Evolutionary conservation across 768 basidiomycete genomes (phyloP), one percentile per base, ranked within the genome.

Genomic region (Pleurotus pulmonarius): DNA sequence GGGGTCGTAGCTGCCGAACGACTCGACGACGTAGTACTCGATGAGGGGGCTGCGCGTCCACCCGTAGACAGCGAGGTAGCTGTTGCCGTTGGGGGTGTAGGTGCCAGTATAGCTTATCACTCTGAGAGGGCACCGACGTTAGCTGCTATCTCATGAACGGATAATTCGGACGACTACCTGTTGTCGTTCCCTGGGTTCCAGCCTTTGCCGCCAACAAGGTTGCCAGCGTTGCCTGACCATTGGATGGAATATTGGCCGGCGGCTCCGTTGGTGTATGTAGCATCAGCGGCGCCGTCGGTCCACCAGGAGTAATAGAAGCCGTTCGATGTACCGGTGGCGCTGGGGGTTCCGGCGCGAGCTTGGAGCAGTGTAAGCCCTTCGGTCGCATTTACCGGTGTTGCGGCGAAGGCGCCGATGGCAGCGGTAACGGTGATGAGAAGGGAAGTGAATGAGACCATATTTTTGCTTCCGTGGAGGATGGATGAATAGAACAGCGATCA

Each of bases 21-120:
- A 68, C 47, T 80, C 78, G 54, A 70, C 61, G 61, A 80, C 70
- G 70, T 77, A 78, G 70, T 78, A 80, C 57, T 79, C 77, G 61
- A 78, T 64, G 62, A 78, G 74, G 0, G 76, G 73, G 64, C 63
- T 71, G 15, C 66, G 67, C 4, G 74, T 75, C 77, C 77, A 78
- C 40, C 78, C 78, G 59, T 76, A 78, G 56, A 80, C 67, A 48
- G 76, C 70, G 24, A 78, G 69, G 64, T 75, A 76, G 56, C 64
- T 63, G 65, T 75, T 78, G 12, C 76, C 75, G 58, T 68, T 67
- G 12, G 73, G 72, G 20, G 61, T 59, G 65, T 67, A 75, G 24
- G 62, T 70, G 43, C 67, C 76, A 49, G 58, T 71, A 68, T 72
- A 77, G 41, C 41, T 64, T 57, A 78, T 74, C 4, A 65, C 59